These are phyloP conservation scores for Leishmania gerbilli DNA, from an alignment of 208 protist species.

Conservation along the genomic window DNA sequence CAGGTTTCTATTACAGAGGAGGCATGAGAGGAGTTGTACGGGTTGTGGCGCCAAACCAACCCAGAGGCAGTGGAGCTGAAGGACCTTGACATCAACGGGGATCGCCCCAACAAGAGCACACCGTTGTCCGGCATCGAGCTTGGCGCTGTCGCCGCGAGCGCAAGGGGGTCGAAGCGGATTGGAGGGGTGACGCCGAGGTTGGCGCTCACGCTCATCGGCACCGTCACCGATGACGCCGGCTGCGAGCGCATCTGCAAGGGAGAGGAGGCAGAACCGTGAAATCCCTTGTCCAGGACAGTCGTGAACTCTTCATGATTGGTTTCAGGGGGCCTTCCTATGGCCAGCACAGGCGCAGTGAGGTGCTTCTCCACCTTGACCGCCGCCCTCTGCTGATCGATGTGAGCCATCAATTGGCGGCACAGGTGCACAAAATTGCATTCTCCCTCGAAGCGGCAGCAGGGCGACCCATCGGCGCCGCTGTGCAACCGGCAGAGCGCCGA, in stretches of 20 bases:
- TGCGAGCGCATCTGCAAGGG: slow-evolving; percentile 8
- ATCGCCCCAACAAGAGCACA: slow-evolving; percentile 37
- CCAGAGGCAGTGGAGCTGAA: slow-evolving; percentile 68
- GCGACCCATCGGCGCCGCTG: slow-evolving; percentile 34
- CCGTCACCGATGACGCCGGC: slow-evolving; percentile 28
- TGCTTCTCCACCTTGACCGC: slow-evolving; percentile 10
- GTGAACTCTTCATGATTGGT: slow-evolving; percentile 17
- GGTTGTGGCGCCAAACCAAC: slow-evolving; percentile 84
- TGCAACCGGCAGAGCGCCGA: slow-evolving; percentile 77
- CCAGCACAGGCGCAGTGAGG: slow-evolving; percentile 11
- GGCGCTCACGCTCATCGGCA: slow-evolving; percentile 45
- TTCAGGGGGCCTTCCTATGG: slow-evolving; percentile 1
- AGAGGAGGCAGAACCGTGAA: slow-evolving; percentile 8
- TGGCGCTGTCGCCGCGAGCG: slow-evolving; percentile 42
- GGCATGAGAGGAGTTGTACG: slow-evolving; percentile 57
- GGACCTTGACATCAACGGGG: slow-evolving; percentile 50
- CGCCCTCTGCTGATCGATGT: slow-evolving; percentile 16
- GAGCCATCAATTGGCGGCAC: slow-evolving; percentile 46
- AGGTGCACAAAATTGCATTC: slow-evolving; percentile 88
- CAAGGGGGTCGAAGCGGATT: slow-evolving; percentile 41
- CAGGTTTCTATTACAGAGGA: slow-evolving; percentile 78
- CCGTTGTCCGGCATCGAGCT: slow-evolving; percentile 20
- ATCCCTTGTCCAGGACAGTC: slow-evolving; percentile 3
- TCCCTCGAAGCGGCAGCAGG: slow-evolving; percentile 81
- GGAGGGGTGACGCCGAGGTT: slow-evolving; percentile 38